phyloP scores from a whole-genome alignment of 371 early-diverging fungal species.

The Mucor indicus region DNA sequence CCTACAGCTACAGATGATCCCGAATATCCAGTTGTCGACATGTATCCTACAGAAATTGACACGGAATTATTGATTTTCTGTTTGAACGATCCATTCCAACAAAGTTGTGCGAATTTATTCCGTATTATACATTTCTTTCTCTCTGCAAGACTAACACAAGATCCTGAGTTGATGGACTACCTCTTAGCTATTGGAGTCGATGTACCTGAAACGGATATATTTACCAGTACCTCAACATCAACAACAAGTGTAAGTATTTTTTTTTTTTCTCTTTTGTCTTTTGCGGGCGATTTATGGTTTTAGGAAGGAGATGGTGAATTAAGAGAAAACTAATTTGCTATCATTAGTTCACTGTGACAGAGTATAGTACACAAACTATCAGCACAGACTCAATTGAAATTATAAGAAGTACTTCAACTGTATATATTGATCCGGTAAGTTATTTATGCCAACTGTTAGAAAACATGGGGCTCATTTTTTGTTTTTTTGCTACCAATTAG shows the following conservation, averaged over 20 bases:
- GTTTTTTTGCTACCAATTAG: no score
- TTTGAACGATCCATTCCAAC: neutral
- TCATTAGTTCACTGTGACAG: neutral
- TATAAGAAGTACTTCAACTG: neutral
- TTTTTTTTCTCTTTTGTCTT: no score
- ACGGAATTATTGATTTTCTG: slow-evolving; percentile 3
- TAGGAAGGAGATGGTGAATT: no score
- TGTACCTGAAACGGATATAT: neutral
- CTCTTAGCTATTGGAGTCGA: slow-evolving; percentile 1
- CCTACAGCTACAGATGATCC: neutral
- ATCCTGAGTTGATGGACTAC: neutral
- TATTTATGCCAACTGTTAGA: no score
- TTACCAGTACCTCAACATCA: neutral
- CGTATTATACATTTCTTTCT: slow-evolving; percentile 4
- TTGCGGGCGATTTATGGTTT: no score
- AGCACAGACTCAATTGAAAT: neutral
- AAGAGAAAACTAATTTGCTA: no score
- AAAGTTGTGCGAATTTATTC: slow-evolving; percentile 3
- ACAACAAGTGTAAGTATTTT: slow-evolving; percentile 7
- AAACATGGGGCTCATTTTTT: no score
- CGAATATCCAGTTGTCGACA: neutral
- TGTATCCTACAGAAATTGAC: slow-evolving; percentile 2
- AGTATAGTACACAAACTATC: neutral
- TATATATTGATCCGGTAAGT: slow-evolving; percentile 2
- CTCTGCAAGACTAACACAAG: slow-evolving; percentile 1